Base-by-base conservation (phyloP, 768 basidiomycete species). In the Tulasnella sp. region DNA sequence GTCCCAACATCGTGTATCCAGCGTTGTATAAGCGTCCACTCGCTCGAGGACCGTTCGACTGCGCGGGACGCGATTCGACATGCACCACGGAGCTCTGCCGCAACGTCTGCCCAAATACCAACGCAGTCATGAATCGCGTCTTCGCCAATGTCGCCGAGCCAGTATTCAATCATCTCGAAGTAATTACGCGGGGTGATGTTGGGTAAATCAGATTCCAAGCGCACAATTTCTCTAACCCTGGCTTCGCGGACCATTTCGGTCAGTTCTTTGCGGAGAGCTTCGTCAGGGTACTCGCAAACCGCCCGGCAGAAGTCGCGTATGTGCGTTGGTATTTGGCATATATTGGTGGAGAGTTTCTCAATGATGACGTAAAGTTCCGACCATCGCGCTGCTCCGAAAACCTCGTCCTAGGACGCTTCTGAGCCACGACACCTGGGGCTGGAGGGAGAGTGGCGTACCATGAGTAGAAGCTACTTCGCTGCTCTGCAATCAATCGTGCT, bases 31-130 rank as follows among this genome's bases (percentile, higher is more conserved):
- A 31, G 0, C 12, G n/a, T 7, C 54, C 54, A 58, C 9, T 58
- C 54, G n/a, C n/a, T 54, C 69, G 67, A 77, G 34, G 71, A 84
- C 86, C 71, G 80, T 12, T 58, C 54, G 15, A 92, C 91, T 37
- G 54, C 8, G 12, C 54, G 54, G 3, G 54, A 58, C 12, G 54
- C 54, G 3, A 58, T 25, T 25, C n/a, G 3, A 31, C 54, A 58
- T 58, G 54, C 29, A 31, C 14, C 25, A 9, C 25, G 0, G 9
- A 25, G 15, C 2, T 31, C n/a, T 31, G 4, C n/a, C n/a, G 54
- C 54, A 9, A 0, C 12, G 25, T 58, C 54, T 25, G 25, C 29
- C 54, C 54, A 58, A 31, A 5, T 0, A 8, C 29, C 29, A 11
- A 58, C 25, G 29, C n/a, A 25, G 22, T 14, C 8, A n/a, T 3